Evolutionary conservation across 2,329 filamentous ascomycete genomes (phyloP).

Genomic region (Diaporthe citrichinensis): DNA sequence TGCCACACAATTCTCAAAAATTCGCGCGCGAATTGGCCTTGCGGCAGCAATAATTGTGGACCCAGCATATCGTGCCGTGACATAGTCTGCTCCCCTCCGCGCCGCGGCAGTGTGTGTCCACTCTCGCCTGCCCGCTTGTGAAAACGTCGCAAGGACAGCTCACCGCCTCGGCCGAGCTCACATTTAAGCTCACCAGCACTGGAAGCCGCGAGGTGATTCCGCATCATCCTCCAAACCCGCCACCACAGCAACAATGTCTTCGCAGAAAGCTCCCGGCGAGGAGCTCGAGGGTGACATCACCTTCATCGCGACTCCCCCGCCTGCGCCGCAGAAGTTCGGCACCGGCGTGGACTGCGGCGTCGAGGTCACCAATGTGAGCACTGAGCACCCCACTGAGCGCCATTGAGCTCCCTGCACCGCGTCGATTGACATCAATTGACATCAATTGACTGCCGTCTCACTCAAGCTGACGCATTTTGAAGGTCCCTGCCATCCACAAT

Average conservation of each 20-base stretch:
- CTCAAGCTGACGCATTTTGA: slow-evolving; percentile 30
- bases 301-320: slow-evolving; percentile 72
- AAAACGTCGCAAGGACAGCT: slow-evolving; percentile 33
- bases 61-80: background rate
- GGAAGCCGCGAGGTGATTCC: slow-evolving; percentile 5
- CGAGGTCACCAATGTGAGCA: slow-evolving; percentile 66
- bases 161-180: slow-evolving; percentile 15
- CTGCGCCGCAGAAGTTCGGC: slow-evolving; percentile 62
- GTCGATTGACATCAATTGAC: slow-evolving; percentile 7
- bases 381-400: background rate
- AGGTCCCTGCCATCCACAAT: slow-evolving; percentile 94
- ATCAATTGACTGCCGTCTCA: background rate
- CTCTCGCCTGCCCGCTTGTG: slow-evolving; percentile 7
- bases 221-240: slow-evolving; percentile 3
- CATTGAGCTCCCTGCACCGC: background rate
- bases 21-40: background rate
- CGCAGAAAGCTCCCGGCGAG: slow-evolving; percentile 7
- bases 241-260: slow-evolving; percentile 18
- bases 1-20: slow-evolving; percentile 23
- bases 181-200: slow-evolving; percentile 12
- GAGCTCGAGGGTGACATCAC: slow-evolving; percentile 58
- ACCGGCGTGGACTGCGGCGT: slow-evolving; percentile 69
- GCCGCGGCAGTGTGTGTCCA: slow-evolving; percentile 9
- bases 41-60: background rate
- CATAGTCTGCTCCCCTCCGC: background rate